Evolutionary conservation across 1,139 yeast species (phyloP).

Genomic region (Yarrowia galli): DNA sequence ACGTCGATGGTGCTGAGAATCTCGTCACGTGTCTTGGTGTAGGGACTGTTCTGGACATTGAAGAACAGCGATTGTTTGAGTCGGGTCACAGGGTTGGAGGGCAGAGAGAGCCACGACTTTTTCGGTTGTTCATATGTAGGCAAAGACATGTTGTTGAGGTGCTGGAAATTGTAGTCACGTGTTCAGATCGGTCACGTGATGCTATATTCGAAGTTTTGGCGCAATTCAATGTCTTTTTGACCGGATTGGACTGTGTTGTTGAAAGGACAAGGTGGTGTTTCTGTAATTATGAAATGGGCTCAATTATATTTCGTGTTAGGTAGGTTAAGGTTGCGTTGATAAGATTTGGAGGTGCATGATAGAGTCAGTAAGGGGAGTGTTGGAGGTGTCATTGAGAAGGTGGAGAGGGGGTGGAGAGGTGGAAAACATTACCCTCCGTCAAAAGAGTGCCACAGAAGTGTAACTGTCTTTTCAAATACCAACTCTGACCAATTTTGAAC

Average conservation of each 20-base stretch:
- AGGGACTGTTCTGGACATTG: slow-evolving; percentile 19
- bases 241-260: background rate
- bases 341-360: slow-evolving; percentile 5
- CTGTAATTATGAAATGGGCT: background rate
- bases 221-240: background rate
- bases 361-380: background rate
- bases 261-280: background rate
- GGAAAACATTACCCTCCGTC: too few relatives aligned
- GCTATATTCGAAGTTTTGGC: background rate
- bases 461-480: too few relatives aligned
- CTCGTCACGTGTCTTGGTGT: slow-evolving; percentile 10
- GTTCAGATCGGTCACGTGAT: background rate
- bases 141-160: slow-evolving; percentile 7
- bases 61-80: slow-evolving; percentile 21
- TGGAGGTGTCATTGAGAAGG: background rate
- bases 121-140: slow-evolving; percentile 20
- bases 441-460: too few relatives aligned
- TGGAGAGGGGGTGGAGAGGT: too few relatives aligned
- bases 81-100: slow-evolving; percentile 12
- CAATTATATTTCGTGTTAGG: slow-evolving; percentile 4
- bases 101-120: slow-evolving; percentile 18
- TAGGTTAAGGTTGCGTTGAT: slow-evolving; percentile 12
- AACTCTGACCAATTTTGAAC: too few relatives aligned
- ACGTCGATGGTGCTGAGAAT: background rate
- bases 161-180: background rate